phyloP scores from a whole-genome alignment of 1,284 basidiomycete genomes.

The Trametes hirsuta region DNA sequence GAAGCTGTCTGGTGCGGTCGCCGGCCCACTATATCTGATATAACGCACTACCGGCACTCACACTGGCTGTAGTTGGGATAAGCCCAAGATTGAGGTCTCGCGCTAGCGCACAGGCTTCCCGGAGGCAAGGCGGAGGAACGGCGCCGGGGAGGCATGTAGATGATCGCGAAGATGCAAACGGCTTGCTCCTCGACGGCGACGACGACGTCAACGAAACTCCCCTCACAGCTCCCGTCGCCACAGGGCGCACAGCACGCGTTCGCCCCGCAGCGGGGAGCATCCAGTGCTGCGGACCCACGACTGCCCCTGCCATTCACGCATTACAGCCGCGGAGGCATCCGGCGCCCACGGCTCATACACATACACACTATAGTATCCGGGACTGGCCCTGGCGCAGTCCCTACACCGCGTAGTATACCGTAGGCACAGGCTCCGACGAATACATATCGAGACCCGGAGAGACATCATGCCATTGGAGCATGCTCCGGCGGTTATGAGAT shows the following conservation, averaged over 20 bases:
- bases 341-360: neutral
- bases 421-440: no score
- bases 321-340: neutral
- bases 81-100: slow-evolving; percentile 18
- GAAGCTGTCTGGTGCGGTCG: slow-evolving; percentile 15
- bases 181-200: slow-evolving; percentile 10
- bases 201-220: neutral
- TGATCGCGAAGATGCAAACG: slow-evolving; percentile 8
- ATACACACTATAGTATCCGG: no score
- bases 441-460: neutral
- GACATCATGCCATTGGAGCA: neutral
- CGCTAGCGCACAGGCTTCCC: slow-evolving; percentile 21
- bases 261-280: neutral
- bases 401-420: no score
- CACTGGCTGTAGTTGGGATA: slow-evolving; percentile 17
- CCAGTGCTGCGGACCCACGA: neutral
- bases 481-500: neutral
- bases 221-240: neutral
- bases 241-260: slow-evolving; percentile 9
- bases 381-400: no score
- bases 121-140: slow-evolving; percentile 16
- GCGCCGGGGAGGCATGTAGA: slow-evolving; percentile 24
- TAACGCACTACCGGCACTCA: slow-evolving; percentile 8
- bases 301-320: slow-evolving; percentile 1
- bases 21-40: neutral